Base-by-base conservation (phyloP, 2,329 filamentous ascomycete genomes). In the Fusarium sp. region DNA sequence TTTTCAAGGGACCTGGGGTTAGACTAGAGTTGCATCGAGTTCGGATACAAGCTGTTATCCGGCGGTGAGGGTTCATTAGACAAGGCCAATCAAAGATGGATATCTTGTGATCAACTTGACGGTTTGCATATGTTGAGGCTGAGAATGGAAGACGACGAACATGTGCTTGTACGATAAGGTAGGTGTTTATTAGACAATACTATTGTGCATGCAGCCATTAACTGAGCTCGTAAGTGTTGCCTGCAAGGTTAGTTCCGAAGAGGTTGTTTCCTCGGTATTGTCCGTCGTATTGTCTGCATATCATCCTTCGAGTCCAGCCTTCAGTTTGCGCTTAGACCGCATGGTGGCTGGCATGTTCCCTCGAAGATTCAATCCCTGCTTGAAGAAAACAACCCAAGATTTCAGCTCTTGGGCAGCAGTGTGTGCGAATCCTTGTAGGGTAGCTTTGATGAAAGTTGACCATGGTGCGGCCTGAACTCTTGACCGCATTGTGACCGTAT, bases 311-410 rank as follows among this genome's bases (percentile, higher is more conserved):
- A 32, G 51, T 27, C 50, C 48, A 54, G 32, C 37, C 18, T 53
- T 62, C 14, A 51, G 47, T 50, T 51, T 51, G 30, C 50, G 67
- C 63, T 68, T 53, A 55, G 68, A 49, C 59, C 63, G 23, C 50
- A 53, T 16, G 23, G 55, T 45, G 67, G 66, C 30, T 45, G 63
- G 66, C 23, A 45, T 67, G 62, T 53, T 57, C 46, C 20, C 42
- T 25, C 56, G 34, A 57, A 68, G 67, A 47, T 30, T 28, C 57
- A 23, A 68, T 54, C 68, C 63, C 37, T 68, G 67, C 34, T 30
- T 10, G 18, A 42, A 41, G 41, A 37, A 23, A 37, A 42, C 6
- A 28, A 4, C 12, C 30, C 46, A 51, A 59, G 40, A 30, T 27
- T 58, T 50, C 4, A 59, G 46, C 34, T 60, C 30, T 50, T 25